Conservation (phyloP, 2,329 filamentous ascomycete genomes). For the Xylaria sp. region DNA sequence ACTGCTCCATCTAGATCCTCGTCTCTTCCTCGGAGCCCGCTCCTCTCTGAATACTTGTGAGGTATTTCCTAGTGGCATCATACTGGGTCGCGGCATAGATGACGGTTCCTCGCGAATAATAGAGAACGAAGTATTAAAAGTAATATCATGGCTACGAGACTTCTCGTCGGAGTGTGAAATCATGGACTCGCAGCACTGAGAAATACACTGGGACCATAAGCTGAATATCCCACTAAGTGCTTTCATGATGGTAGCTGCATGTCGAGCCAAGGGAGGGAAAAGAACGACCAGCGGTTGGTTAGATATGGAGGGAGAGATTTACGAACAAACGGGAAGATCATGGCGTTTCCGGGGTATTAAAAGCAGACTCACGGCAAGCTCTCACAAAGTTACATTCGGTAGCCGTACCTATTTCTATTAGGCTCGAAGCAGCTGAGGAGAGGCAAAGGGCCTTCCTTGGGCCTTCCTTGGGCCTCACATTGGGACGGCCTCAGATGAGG, state of each 20-base stretch:
- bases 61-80: constrained; percentile 43
- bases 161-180: constrained; percentile 55
- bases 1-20: constrained; percentile 55
- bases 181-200: constrained; percentile 59
- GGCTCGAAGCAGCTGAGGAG: constrained; percentile 49
- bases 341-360: constrained; percentile 43
- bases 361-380: constrained; percentile 47
- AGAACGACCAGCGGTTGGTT: constrained; percentile 49
- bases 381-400: constrained; percentile 13
- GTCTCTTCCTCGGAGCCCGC: constrained; percentile 52
- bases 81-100: constrained; percentile 50
- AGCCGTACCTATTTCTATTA: constrained; percentile 42
- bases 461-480: constrained; percentile 47
- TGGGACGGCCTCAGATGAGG: constrained; percentile 44
- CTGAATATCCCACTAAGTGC: constrained; percentile 56
- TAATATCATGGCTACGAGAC: constrained; percentile 52
- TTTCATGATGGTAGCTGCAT: constrained; percentile 55
- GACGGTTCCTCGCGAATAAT: constrained; percentile 55
- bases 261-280: constrained; percentile 42
- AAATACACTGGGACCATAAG: constrained; percentile 61
- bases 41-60: constrained; percentile 49
- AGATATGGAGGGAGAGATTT: constrained; percentile 38
- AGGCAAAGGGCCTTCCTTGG: constrained; percentile 44
- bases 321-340: constrained; percentile 37
- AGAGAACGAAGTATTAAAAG: constrained; percentile 53